phyloP scores from a whole-genome alignment of 768 basidiomycete genomes.

The Rhizopogon salebrosus region DNA sequence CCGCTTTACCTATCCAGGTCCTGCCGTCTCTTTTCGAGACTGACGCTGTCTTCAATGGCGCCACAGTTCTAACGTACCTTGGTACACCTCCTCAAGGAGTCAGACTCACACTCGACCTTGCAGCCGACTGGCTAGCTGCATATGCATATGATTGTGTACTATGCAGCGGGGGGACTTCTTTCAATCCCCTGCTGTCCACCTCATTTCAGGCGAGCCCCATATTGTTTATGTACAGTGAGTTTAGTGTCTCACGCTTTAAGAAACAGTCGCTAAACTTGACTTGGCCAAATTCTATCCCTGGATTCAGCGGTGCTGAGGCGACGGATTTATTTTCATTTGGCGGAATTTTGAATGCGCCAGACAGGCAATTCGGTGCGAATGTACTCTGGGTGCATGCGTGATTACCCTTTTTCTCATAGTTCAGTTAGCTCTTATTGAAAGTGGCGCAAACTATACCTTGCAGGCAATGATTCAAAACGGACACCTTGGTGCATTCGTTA shows the following conservation, averaged over 20 bases:
- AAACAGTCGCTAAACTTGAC: slow-evolving; percentile 12
- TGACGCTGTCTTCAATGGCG: slow-evolving; percentile 8
- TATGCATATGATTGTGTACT: slow-evolving; percentile 21
- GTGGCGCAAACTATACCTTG: slow-evolving; percentile 10
- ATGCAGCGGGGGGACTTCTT: slow-evolving; percentile 16
- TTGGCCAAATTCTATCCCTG: slow-evolving; percentile 13
- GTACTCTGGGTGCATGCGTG: not conserved
- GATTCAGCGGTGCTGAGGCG: slow-evolving; percentile 15
- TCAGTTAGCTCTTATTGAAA: slow-evolving; percentile 17
- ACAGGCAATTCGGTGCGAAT: slow-evolving; percentile 13
- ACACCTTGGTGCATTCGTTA: slow-evolving; percentile 19
- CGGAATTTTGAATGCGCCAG: slow-evolving; percentile 12
- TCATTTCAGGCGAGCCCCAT: slow-evolving; percentile 17
- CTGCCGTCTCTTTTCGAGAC: slow-evolving; percentile 4
- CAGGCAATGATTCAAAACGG: slow-evolving; percentile 13
- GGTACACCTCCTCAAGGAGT: slow-evolving; percentile 24
- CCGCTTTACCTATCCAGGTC: slow-evolving; percentile 18
- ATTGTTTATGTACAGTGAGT: not conserved
- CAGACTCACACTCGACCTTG: slow-evolving; percentile 18
- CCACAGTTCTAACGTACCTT: slow-evolving; percentile 14
- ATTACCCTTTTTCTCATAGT: not conserved
- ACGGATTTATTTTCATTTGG: slow-evolving; percentile 18
- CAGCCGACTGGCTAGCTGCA: slow-evolving; percentile 8
- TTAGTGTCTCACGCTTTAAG: not conserved
- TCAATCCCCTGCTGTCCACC: slow-evolving; percentile 18